phyloP scores from a whole-genome alignment of 495 filamentous ascomycete genomes.

The Bacidia rubella region DNA sequence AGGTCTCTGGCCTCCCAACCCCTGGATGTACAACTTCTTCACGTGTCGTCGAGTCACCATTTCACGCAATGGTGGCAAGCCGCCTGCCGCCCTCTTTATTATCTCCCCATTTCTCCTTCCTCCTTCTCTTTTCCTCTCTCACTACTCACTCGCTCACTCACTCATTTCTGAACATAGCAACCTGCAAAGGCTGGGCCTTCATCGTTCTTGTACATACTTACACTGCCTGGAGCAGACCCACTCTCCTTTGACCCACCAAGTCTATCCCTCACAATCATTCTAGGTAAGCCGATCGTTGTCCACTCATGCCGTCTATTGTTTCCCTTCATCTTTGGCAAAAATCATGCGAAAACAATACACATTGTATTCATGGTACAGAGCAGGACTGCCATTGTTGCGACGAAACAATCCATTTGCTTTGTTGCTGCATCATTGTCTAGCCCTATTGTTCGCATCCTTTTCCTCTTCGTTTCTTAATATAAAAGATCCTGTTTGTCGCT shows the following conservation, averaged over 20 bases:
- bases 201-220: neutral
- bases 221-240: constrained; percentile 15
- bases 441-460: neutral
- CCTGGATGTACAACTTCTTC: neutral
- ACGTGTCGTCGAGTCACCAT: neutral
- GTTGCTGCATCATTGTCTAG: constrained; percentile 3
- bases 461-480: neutral
- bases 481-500: neutral
- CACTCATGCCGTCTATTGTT: neutral
- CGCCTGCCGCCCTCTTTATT: neutral
- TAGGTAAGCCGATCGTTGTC: neutral
- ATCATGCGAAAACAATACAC: neutral
- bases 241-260: neutral
- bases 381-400: neutral
- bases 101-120: neutral
- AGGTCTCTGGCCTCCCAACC: neutral
- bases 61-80: neutral
- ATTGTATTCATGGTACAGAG: neutral
- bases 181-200: constrained; percentile 11
- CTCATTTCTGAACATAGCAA: neutral
- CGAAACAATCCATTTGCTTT: neutral
- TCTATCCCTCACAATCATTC: neutral
- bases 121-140: neutral
- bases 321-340: neutral
- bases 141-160: neutral